A percentile compares a stretch with the other conserved stretches of the same genome.
Conservation (phyloP, 805 yeast species). For the Zygosaccharomyces rouxii region DNA sequence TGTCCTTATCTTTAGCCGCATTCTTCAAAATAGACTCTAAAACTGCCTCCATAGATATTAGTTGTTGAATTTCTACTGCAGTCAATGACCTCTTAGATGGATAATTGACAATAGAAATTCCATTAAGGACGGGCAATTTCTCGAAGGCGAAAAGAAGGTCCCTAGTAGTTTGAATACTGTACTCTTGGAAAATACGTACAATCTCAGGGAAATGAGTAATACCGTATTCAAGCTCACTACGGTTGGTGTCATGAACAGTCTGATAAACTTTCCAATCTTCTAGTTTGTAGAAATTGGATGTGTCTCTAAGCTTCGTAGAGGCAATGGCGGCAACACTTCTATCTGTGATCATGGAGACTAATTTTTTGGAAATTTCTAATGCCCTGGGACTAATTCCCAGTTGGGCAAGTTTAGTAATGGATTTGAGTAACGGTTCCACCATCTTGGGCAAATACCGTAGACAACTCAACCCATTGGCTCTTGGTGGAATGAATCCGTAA, state of each 20-base stretch:
- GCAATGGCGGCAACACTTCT: slow-evolving; percentile 46
- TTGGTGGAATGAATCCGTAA: slow-evolving; percentile 60
- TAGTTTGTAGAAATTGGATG: slow-evolving; percentile 37
- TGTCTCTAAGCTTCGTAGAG: slow-evolving; percentile 49
- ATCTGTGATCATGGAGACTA: slow-evolving; percentile 39
- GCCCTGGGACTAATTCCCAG: slow-evolving; percentile 40
- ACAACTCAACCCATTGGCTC: slow-evolving; percentile 58
- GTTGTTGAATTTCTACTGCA: slow-evolving; percentile 40
- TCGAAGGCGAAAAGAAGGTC: slow-evolving; percentile 34
- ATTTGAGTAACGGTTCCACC: slow-evolving; percentile 40
- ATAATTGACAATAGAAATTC: slow-evolving; percentile 36
- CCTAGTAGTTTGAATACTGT: slow-evolving; percentile 34
- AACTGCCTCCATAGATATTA: slow-evolving; percentile 44
- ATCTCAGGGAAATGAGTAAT: slow-evolving; percentile 38
- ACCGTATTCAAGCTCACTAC: slow-evolving; percentile 27
- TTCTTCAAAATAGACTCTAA: slow-evolving; percentile 41
- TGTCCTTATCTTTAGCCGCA: slow-evolving; percentile 40
- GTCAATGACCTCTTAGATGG: slow-evolving; percentile 37
- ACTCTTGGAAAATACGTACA: slow-evolving; percentile 34
- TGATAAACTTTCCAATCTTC: slow-evolving; percentile 39
- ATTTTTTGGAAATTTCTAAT: slow-evolving; percentile 36
- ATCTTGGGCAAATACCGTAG: slow-evolving; percentile 48
- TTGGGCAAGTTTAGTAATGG: slow-evolving; percentile 43
- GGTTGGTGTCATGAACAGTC: slow-evolving; percentile 15
- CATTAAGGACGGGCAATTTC: slow-evolving; percentile 35